These are phyloP conservation scores for Zanthoxylum bungeanum DNA, from an alignment of 345 rosid genomes.

Conservation along the genomic window DNA sequence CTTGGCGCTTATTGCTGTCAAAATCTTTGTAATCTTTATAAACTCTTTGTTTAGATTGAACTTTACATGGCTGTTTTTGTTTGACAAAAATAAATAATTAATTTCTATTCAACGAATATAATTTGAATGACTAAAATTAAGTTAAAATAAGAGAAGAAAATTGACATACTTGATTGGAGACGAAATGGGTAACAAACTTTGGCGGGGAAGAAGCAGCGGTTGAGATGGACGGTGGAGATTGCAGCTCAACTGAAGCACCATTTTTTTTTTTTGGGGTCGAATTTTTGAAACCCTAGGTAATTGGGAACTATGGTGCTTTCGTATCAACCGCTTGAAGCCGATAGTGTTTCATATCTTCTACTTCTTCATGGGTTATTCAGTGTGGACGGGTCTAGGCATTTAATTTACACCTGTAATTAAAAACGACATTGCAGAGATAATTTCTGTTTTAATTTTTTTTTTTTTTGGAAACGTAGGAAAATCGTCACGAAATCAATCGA, in stretches of 20 bases:
- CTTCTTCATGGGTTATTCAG: background rate
- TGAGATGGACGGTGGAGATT: constrained; percentile 9
- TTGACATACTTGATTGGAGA: constrained; percentile 5
- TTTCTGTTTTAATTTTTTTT: no score
- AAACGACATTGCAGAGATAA: background rate
- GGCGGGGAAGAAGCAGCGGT: background rate
- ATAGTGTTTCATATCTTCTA: background rate
- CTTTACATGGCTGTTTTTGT: constrained; percentile 5
- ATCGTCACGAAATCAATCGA: no score
- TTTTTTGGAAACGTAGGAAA: no score
- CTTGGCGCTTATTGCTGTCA: constrained; percentile 3
- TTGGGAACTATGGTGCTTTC: background rate
- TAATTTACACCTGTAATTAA: background rate
- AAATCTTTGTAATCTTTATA: constrained; percentile 1
- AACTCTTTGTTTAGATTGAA: constrained; percentile 7
- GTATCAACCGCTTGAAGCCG: background rate
- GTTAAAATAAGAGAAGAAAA: background rate
- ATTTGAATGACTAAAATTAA: background rate
- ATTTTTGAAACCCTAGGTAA: constrained; percentile 7
- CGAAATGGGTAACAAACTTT: background rate
- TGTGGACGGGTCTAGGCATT: background rate
- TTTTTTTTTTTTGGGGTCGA: background rate
- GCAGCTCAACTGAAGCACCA: constrained; percentile 14
- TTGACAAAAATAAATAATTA: background rate
- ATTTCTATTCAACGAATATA: background rate